phyloP scores from a whole-genome alignment of 495 filamentous ascomycete genomes.

The Lasiosphaeris hirsuta region DNA sequence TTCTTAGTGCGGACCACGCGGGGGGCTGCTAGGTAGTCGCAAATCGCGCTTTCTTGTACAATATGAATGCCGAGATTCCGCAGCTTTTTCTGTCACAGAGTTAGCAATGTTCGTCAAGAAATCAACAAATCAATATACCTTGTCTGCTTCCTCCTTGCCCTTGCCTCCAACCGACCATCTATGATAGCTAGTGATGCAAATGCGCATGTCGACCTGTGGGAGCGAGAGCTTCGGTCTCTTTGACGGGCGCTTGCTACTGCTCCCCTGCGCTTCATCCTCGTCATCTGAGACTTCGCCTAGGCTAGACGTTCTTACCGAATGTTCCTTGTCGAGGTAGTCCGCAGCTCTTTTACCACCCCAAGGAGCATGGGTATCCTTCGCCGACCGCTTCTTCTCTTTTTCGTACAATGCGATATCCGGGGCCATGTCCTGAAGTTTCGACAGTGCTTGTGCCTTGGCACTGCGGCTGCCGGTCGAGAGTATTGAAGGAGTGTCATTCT shows the following conservation, averaged over 20 bases:
- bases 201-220: conserved; percentile 60
- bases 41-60: conserved; percentile 66
- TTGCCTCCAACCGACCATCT: conserved; percentile 66
- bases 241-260: conserved; percentile 34
- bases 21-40: conserved; percentile 85
- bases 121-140: conserved; percentile 52
- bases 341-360: conserved; percentile 70
- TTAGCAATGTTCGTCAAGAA: conserved; percentile 20
- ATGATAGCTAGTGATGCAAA: conserved; percentile 76
- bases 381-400: conserved; percentile 77
- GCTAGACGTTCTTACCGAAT: conserved; percentile 31
- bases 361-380: conserved; percentile 68
- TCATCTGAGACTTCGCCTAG: conserved; percentile 42
- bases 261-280: conserved; percentile 47
- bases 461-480: conserved; percentile 70
- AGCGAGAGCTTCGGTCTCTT: conserved; percentile 62
- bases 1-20: conserved; percentile 84
- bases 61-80: conserved; percentile 80
- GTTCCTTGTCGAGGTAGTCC: conserved; percentile 52
- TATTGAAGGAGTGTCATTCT: conserved; percentile 76
- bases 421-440: conserved; percentile 69
- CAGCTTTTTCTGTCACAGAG: conserved; percentile 62
- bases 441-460: conserved; percentile 78
- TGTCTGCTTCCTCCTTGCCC: conserved; percentile 71
- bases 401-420: conserved; percentile 85